A percentile compares a stretch with the other conserved stretches of the same genome.
Evolutionary conservation across 208 protist species (phyloP).

Genomic region (Acanthamoeba culbertsoni): DNA sequence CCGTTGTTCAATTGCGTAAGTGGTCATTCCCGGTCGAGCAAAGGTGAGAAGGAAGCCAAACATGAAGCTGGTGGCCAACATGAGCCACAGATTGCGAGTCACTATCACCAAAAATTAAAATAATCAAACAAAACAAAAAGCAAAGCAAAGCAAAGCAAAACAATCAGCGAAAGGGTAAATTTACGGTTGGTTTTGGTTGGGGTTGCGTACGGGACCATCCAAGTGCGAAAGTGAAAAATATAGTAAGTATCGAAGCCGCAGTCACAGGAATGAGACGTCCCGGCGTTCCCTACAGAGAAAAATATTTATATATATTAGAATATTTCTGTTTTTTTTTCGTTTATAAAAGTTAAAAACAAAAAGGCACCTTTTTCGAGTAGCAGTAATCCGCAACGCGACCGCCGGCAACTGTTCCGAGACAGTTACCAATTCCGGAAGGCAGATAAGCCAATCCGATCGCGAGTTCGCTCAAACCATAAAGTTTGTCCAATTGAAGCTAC

Average conservation of each 20-base stretch:
- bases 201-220: neutral
- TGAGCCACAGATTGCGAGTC: neutral
- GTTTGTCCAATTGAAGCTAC: neutral
- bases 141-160: neutral
- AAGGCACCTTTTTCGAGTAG: neutral
- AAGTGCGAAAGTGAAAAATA: neutral
- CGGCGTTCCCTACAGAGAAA: neutral
- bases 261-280: neutral
- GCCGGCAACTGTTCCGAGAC: neutral
- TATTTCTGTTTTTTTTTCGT: neutral
- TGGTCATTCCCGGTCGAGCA: neutral
- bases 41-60: conserved; percentile 8
- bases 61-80: neutral
- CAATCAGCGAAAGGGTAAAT: neutral
- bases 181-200: neutral
- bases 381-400: neutral
- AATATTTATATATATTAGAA: neutral
- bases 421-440: neutral
- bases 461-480: neutral
- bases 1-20: neutral
- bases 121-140: neutral
- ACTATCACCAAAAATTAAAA: neutral
- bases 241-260: neutral
- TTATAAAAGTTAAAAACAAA: neutral
- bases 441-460: neutral